Evolutionary conservation across 164 flowering plant species (phyloP), one percentile per base, ranked within the genome.

Genomic region (Houttuynia cordata): DNA sequence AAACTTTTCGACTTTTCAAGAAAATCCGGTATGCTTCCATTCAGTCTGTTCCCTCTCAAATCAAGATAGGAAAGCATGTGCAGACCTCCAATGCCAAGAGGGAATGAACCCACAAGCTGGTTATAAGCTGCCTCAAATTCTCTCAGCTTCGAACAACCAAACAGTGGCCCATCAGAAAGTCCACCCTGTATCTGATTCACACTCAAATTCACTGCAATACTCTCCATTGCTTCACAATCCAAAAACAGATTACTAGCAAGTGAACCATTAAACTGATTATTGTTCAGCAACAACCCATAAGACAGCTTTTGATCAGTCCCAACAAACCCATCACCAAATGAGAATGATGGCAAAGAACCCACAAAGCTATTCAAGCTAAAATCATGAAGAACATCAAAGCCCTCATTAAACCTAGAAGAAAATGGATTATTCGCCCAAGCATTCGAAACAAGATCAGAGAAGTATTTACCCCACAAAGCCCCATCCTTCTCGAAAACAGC

Each of bases 91-190:
- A 80, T 68, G 42, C 64, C 70, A 15, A 78, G 55, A 57, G 71
- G 69, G 17, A 87, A 59, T 41, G 76, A 65, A 21, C 88, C 88
- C 42, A 53, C 42, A 20, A 87, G 76, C 60, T 61, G 75, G 74
- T 87, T 87, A 60, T 72, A n/a, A 18, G 90, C 81, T 54, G 83
- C 94, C 64, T 79, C 75, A 54, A 87, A 72, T 34, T 73, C 64
- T 12, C 47, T 70, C 55, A 84, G 66, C 70, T 62, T 60, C 49
- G 42, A 67, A 64, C 93, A 86, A 59, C 62, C 65, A 25, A 72
- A 71, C 53, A 73, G 63, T 56, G 73, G 56, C 10, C 57, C 69
- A 39, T 37, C 58, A 58, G 65, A 34, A 45, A 80, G 55, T 63
- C 23, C 71, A 61, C 84, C 78, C 3, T 78, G 67, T 58, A 84